phyloP scores from a whole-genome alignment of 495 filamentous ascomycete genomes.

The Penicillium crystallinum region DNA sequence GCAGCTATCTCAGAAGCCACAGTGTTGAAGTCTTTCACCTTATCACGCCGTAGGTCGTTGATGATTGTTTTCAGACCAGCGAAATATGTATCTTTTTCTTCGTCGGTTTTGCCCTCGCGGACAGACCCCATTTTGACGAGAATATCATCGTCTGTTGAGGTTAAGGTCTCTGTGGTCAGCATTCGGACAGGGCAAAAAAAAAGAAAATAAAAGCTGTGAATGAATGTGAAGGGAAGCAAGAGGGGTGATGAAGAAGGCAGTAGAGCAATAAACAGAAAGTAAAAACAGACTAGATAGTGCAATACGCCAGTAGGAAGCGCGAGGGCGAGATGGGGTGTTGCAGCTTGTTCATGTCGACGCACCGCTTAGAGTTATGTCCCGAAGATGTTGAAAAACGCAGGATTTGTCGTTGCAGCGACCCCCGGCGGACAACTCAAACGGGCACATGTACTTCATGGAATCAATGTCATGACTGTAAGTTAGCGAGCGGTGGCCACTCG shows the following conservation, averaged over 20 bases:
- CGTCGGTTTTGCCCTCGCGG: slow-evolving; percentile 61
- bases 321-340: slow-evolving; percentile 16
- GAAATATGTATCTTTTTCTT: slow-evolving; percentile 67
- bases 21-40: slow-evolving; percentile 72
- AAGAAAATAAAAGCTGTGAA: slow-evolving; percentile 20
- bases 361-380: slow-evolving; percentile 73
- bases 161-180: slow-evolving; percentile 57
- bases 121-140: slow-evolving; percentile 74
- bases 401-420: slow-evolving; percentile 70
- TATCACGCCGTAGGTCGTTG: slow-evolving; percentile 64
- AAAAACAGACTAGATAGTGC: slow-evolving; percentile 9
- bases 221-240: neutral
- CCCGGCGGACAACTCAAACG: slow-evolving; percentile 58
- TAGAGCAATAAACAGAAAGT: slow-evolving; percentile 7
- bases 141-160: slow-evolving; percentile 73
- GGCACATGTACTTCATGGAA: slow-evolving; percentile 64
- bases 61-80: slow-evolving; percentile 72
- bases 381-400: slow-evolving; percentile 76
- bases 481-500: slow-evolving; percentile 77
- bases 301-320: slow-evolving; percentile 8
- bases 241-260: neutral
- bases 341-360: slow-evolving; percentile 51
- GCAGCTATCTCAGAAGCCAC: slow-evolving; percentile 78
- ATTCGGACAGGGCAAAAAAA: slow-evolving; percentile 39
- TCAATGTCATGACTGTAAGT: slow-evolving; percentile 90